Evolutionary conservation across 192 early-diverging fungal genomes (phyloP).

Genomic region (Neocallimastix lanati): DNA sequence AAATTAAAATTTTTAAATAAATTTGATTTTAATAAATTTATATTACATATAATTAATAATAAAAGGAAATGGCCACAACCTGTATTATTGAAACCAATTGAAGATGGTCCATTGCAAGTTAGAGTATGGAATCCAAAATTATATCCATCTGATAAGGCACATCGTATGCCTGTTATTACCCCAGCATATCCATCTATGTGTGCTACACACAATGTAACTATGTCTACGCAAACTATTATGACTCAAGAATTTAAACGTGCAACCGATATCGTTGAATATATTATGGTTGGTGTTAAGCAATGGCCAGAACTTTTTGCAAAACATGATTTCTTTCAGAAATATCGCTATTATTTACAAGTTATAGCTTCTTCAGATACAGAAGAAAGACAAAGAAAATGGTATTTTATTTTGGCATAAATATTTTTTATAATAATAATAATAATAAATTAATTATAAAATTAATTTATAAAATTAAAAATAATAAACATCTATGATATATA

Average conservation of each 20-base stretch:
- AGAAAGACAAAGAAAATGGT: conserved; percentile 61
- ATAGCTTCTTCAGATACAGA: conserved; percentile 55
- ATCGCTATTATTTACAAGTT: conserved; percentile 78
- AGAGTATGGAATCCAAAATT: conserved; percentile 90
- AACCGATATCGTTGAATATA: conserved; percentile 49
- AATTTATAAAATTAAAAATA: no score
- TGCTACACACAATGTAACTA: conserved; percentile 87
- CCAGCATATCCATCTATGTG: conserved; percentile 98
- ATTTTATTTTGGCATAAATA: background rate
- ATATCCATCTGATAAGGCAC: conserved; percentile 56
- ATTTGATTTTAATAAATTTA: no score
- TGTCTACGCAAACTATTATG: conserved; percentile 68
- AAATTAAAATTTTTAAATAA: no score
- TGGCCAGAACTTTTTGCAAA: conserved; percentile 83
- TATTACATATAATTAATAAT: no score
- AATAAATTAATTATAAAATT: no score
- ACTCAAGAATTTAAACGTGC: conserved; percentile 69
- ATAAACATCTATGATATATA: no score
- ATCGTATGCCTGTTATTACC: conserved; percentile 96
- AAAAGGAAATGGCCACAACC: conserved; percentile 75
- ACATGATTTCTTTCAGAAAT: conserved; percentile 67
- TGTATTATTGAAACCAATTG: conserved; percentile 69
- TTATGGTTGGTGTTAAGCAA: conserved; percentile 48
- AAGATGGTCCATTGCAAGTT: conserved; percentile 68
- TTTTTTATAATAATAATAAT: no score